Evolutionary conservation across 2,329 filamentous ascomycete genomes (phyloP).

Genomic region (Fusarium pseudoanthophilum): DNA sequence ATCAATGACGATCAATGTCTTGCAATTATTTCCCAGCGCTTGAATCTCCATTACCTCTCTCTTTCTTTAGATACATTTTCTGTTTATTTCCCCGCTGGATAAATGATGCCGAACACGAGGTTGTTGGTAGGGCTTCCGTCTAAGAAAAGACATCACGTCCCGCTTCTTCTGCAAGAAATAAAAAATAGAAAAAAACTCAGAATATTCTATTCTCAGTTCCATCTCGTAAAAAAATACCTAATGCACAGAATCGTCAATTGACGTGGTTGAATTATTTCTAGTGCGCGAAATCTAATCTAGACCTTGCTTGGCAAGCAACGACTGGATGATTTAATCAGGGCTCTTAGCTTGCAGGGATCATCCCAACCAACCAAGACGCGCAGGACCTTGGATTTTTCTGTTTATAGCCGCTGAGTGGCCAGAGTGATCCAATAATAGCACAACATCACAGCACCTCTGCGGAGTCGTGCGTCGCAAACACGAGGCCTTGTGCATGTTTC

Average conservation of each 20-base stretch:
- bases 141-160: slow-evolving; percentile 23
- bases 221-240: slow-evolving; percentile 22
- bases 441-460: slow-evolving; percentile 17
- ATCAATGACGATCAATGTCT: slow-evolving; percentile 12
- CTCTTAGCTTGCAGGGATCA: slow-evolving; percentile 13
- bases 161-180: slow-evolving; percentile 6
- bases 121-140: background rate
- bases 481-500: slow-evolving; percentile 21
- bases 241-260: slow-evolving; percentile 15
- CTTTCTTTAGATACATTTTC: background rate
- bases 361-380: slow-evolving; percentile 10
- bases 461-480: slow-evolving; percentile 22
- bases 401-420: slow-evolving; percentile 31
- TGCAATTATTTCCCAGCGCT: background rate
- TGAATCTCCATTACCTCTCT: no score
- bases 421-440: slow-evolving; percentile 26
- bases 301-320: background rate
- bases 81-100: background rate
- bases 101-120: slow-evolving; percentile 5
- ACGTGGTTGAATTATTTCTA: slow-evolving; percentile 19
- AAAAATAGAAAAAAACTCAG: background rate
- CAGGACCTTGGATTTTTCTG: slow-evolving; percentile 1
- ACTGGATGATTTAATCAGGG: slow-evolving; percentile 10
- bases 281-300: background rate
- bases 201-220: slow-evolving; percentile 6